A percentile compares a stretch with the other conserved stretches of the same genome.
Evolutionary conservation across 1,284 basidiomycete species (phyloP).

Genomic region (Irpex rosettiformis): DNA sequence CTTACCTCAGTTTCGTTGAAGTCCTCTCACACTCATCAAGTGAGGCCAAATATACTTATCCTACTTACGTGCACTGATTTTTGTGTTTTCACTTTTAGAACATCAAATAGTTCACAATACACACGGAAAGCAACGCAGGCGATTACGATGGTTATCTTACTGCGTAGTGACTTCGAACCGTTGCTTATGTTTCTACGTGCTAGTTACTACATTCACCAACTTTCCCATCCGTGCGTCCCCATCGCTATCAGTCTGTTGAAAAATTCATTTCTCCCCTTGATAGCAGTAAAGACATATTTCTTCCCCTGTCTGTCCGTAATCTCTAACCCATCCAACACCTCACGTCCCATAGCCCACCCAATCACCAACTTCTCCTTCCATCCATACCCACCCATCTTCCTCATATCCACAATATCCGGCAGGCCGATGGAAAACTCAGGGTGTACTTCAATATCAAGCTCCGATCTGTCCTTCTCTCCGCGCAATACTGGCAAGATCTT

Average conservation of each 20-base stretch:
- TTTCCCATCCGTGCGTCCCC: slow-evolving; percentile 27
- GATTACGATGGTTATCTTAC: too few species aligned
- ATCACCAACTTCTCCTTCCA: slow-evolving; percentile 54
- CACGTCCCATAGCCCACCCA: slow-evolving; percentile 54
- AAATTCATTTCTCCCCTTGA: slow-evolving; percentile 39
- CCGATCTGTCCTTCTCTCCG: slow-evolving; percentile 9
- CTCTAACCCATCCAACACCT: slow-evolving; percentile 51
- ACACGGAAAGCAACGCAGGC: too few species aligned
- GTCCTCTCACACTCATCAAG: not conserved
- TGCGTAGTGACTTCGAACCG: too few species aligned
- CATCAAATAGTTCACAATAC: too few species aligned
- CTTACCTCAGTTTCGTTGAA: too few species aligned
- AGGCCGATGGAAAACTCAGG: slow-evolving; percentile 25
- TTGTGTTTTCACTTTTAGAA: too few species aligned
- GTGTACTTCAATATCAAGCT: slow-evolving; percentile 18
- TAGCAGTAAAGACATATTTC: slow-evolving; percentile 40
- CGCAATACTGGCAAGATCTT: not conserved
- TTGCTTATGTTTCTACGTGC: too few species aligned
- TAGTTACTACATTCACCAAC: slow-evolving; percentile 14
- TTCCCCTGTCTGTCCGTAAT: slow-evolving; percentile 47
- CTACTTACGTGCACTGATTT: too few species aligned
- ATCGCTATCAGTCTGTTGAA: slow-evolving; percentile 28
- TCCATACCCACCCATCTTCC: slow-evolving; percentile 29
- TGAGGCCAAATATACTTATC: too few species aligned
- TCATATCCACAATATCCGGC: slow-evolving; percentile 21